phyloP scores from a whole-genome alignment of 345 rosid genomes.

The Hibiscus tridactylites region DNA sequence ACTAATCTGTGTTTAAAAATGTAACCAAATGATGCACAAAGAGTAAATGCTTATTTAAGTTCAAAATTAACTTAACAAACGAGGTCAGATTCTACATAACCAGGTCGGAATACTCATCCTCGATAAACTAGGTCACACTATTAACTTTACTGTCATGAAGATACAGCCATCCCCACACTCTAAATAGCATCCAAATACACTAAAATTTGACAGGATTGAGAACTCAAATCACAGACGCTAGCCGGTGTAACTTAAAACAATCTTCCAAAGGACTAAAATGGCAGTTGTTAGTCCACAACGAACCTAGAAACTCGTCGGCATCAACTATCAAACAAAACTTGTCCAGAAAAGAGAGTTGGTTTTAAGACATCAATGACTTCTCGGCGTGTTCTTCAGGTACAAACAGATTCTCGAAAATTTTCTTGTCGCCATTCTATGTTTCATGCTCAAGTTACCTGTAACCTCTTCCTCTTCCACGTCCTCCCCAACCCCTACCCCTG shows the following conservation, averaged over 20 bases:
- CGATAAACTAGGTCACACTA: not conserved
- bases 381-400: conserved; percentile 3
- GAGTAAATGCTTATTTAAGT: not conserved
- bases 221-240: not conserved
- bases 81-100: not conserved
- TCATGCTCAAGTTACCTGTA: conserved; percentile 23
- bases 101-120: not conserved
- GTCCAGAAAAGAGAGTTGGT: not conserved
- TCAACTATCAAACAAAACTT: conserved; percentile 12
- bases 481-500: conserved; percentile 57
- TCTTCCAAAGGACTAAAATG: not conserved
- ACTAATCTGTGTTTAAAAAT: not conserved
- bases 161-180: not conserved
- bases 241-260: not conserved
- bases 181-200: not conserved
- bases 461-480: conserved; percentile 63
- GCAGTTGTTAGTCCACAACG: conserved; percentile 7
- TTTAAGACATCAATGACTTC: conserved; percentile 15
- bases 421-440: no score
- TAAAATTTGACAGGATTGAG: not conserved
- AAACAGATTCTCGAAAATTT: conserved; percentile 1
- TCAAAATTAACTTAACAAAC: not conserved
- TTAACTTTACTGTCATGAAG: not conserved
- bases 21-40: not conserved
- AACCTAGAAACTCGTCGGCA: conserved; percentile 5